These are phyloP conservation scores for Leptodontidium sp. DNA, from an alignment of 2,329 filamentous ascomycete species.

Conservation along the genomic window DNA sequence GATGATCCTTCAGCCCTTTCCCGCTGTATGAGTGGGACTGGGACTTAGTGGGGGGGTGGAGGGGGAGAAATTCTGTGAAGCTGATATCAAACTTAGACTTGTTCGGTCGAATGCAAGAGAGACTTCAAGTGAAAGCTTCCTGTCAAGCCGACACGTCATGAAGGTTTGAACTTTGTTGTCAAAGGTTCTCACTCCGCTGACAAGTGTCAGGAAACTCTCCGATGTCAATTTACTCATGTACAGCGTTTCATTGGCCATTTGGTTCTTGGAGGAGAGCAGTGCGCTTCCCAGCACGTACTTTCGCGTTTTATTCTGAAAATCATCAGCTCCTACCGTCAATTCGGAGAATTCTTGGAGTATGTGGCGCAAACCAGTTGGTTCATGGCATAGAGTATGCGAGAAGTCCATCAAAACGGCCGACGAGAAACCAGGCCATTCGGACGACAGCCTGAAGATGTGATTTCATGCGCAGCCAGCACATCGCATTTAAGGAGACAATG, in stretches of 20 bases:
- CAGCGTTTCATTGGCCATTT: too few relatives aligned
- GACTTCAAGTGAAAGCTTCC: not conserved
- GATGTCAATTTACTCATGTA: too few relatives aligned
- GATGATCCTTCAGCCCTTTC: not conserved
- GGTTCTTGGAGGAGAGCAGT: too few relatives aligned
- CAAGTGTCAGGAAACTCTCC: not conserved
- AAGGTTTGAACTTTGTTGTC: too few relatives aligned
- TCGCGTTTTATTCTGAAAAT: too few relatives aligned
- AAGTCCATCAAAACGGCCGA: not conserved
- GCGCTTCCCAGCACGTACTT: too few relatives aligned
- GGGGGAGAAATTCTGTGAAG: not conserved
- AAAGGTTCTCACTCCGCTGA: not conserved
- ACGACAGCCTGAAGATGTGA: not conserved
- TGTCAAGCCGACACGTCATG: not conserved
- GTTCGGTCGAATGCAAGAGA: not conserved
- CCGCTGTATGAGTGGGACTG: too few relatives aligned
- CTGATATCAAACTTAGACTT: not conserved
- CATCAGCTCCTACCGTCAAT: too few relatives aligned
- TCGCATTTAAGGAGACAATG: constrained; percentile 25
- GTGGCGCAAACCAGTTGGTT: not conserved
- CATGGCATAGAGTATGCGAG: not conserved
- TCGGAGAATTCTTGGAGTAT: too few relatives aligned
- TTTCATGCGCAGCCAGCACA: constrained; percentile 24
- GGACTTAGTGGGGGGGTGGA: too few relatives aligned
- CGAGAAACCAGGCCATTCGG: not conserved